Evolutionary conservation across 345 rosid genomes (phyloP), one percentile per base, ranked within the genome.

Genomic region (Atalantia buxifolia): DNA sequence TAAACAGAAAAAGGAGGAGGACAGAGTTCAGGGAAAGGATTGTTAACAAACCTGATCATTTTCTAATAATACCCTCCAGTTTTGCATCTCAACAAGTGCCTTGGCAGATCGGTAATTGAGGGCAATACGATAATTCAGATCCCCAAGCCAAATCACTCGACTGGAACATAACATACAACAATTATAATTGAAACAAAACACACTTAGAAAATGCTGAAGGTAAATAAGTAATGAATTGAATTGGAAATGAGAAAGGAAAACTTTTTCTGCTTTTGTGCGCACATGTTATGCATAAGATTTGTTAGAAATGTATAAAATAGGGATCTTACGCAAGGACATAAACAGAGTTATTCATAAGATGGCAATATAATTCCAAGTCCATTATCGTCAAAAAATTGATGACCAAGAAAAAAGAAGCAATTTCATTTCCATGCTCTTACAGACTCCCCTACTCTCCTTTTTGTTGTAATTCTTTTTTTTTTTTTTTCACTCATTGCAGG

Each of bases 71-170:
- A 95, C 98, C 69, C 99, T 90, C 99, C 99, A 94, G 85, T 93
- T 94, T 84, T 92, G 97, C 99, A 96, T 96, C 88, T 94, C 97
- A 55, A 96, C 97, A 13, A 96, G 94, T 75, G 99, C 99, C 90
- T 91, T 96, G 5, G 98, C 99, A 42, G 98, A 88, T 77, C 99
- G 99, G 76, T 90, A 92, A 50, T 98, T 88, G 69, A 96, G 90
- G 1, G 98, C 97, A 84, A 96, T 94, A 18, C 99, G 99, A 81
- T 96, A 96, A 81, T 96, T 96, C 82, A 96, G 77, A 81, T 96
- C 99, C 70, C 99, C 99, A 5, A 96, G 97, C 99, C 99, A 96
- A 79, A 96, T 92, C 60, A 96, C 85, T 74, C 98, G 99, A 81
- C 99, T 96, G 69, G 78, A 82, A 78, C 31, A 83, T 36, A 72